A percentile compares a stretch with the other conserved stretches of the same genome.
phyloP scores from a whole-genome alignment of 1,284 basidiomycete species.

The Gymnopus androsaceus region DNA sequence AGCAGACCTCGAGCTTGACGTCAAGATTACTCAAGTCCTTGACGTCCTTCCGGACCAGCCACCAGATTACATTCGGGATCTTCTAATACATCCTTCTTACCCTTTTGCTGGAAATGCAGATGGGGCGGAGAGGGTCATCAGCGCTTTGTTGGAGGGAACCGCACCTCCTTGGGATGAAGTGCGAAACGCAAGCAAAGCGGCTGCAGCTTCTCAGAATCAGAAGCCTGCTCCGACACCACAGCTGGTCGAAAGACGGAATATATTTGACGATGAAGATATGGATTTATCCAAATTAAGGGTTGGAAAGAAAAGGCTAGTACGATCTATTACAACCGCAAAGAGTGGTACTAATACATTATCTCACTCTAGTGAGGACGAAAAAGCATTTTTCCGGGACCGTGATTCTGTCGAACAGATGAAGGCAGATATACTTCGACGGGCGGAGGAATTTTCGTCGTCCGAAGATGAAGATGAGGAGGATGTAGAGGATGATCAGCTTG shows the following conservation, averaged over 20 bases:
- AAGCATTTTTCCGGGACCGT: slow-evolving; percentile 52
- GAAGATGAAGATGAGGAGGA: slow-evolving; percentile 35
- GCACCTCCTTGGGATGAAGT: slow-evolving; percentile 51
- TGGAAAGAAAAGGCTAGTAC: slow-evolving; percentile 68
- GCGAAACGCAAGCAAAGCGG: background rate
- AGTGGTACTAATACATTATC: background rate
- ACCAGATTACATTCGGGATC: slow-evolving; percentile 53
- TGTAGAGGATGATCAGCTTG: slow-evolving; percentile 50
- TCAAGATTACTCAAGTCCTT: slow-evolving; percentile 64
- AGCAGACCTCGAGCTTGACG: slow-evolving; percentile 46
- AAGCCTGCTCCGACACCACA: slow-evolving; percentile 7
- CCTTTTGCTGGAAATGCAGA: slow-evolving; percentile 53
- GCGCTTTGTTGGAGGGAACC: slow-evolving; percentile 70
- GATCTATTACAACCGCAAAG: slow-evolving; percentile 16
- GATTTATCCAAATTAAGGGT: slow-evolving; percentile 61
- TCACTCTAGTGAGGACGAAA: slow-evolving; percentile 44
- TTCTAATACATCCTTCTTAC: slow-evolving; percentile 52
- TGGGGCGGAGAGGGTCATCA: slow-evolving; percentile 58
- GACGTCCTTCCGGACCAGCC: slow-evolving; percentile 69
- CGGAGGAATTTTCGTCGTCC: slow-evolving; percentile 66
- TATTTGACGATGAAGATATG: slow-evolving; percentile 72
- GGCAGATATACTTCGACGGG: slow-evolving; percentile 75
- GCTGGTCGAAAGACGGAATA: slow-evolving; percentile 48
- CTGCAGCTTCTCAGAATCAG: background rate
- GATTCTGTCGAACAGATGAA: slow-evolving; percentile 76